phyloP scores from a whole-genome alignment of 768 basidiomycete species.

The Kwoniella bestiolae region DNA sequence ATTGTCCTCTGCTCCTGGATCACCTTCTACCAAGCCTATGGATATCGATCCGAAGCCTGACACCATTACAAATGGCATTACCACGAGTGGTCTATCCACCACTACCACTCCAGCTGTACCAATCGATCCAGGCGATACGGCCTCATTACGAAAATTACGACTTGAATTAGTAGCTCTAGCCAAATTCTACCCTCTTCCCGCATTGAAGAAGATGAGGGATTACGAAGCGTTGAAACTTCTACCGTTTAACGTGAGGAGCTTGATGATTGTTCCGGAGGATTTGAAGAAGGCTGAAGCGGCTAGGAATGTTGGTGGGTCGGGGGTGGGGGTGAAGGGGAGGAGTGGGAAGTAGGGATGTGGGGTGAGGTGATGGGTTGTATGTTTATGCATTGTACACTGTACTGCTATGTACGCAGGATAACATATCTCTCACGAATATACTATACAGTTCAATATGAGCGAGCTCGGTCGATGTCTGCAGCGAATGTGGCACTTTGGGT shows the following conservation, averaged over 20 bases:
- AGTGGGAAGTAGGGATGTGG: neutral
- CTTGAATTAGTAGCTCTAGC: slow-evolving; percentile 44
- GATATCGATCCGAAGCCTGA: neutral
- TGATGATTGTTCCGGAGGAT: slow-evolving; percentile 33
- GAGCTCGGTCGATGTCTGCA: too few species aligned
- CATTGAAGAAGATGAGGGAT: slow-evolving; percentile 42
- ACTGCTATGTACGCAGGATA: neutral
- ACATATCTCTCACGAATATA: too few species aligned
- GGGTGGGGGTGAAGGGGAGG: neutral
- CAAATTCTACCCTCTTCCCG: slow-evolving; percentile 51
- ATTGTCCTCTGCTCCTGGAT: slow-evolving; percentile 25
- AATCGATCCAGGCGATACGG: slow-evolving; percentile 7
- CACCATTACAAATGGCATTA: neutral
- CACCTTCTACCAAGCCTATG: slow-evolving; percentile 1
- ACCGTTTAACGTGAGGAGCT: slow-evolving; percentile 40
- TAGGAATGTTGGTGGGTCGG: neutral
- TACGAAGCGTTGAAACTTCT: slow-evolving; percentile 41
- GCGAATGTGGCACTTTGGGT: neutral
- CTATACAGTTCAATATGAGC: too few species aligned
- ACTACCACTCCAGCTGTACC: neutral
- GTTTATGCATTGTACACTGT: neutral
- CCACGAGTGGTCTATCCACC: too few species aligned
- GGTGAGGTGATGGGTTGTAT: neutral
- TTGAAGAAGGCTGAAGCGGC: neutral
- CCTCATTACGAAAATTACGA: slow-evolving; percentile 22